Evolutionary conservation across 2,329 filamentous ascomycete genomes (phyloP).

Genomic region (Penicillium sp.): DNA sequence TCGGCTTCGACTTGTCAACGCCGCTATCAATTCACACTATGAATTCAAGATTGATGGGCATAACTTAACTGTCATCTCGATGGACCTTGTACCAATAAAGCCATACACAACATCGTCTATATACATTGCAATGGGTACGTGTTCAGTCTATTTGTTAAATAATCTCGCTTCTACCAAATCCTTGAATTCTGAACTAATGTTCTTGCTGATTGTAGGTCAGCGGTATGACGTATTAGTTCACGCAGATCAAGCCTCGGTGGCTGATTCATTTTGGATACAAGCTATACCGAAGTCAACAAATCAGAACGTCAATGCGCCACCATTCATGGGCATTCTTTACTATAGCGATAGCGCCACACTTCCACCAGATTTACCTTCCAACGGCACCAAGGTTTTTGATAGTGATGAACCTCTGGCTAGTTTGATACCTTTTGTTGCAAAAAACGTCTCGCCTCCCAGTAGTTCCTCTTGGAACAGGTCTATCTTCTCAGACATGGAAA

Average conservation of each 20-base stretch:
- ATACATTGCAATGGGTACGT: constrained; percentile 60
- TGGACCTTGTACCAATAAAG: constrained; percentile 62
- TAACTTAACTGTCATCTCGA: constrained; percentile 62
- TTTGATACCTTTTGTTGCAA: not conserved
- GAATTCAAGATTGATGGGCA: constrained; percentile 56
- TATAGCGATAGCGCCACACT: not conserved
- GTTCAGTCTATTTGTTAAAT: constrained; percentile 5
- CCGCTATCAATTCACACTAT: constrained; percentile 32
- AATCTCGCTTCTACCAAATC: not conserved
- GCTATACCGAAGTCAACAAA: constrained; percentile 2
- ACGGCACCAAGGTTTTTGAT: not conserved
- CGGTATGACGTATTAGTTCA: constrained; percentile 9
- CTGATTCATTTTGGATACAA: constrained; percentile 4
- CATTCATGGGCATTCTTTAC: constrained; percentile 1
- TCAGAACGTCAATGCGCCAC: not conserved
- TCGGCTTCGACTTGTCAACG: constrained; percentile 47
- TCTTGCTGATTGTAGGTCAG: not conserved
- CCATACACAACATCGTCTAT: constrained; percentile 64
- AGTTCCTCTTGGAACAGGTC: not conserved
- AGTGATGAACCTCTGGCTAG: constrained; percentile 3
- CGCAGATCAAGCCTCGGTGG: not conserved
- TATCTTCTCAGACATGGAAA: not conserved
- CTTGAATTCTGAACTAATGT: not conserved
- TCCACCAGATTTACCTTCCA: not conserved
- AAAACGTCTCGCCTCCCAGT: not conserved